Percentiles rank a stretch among this genome's conserved stretches.
Conservation (phyloP, 345 rosid species). For the Aquilaria sinensis region DNA sequence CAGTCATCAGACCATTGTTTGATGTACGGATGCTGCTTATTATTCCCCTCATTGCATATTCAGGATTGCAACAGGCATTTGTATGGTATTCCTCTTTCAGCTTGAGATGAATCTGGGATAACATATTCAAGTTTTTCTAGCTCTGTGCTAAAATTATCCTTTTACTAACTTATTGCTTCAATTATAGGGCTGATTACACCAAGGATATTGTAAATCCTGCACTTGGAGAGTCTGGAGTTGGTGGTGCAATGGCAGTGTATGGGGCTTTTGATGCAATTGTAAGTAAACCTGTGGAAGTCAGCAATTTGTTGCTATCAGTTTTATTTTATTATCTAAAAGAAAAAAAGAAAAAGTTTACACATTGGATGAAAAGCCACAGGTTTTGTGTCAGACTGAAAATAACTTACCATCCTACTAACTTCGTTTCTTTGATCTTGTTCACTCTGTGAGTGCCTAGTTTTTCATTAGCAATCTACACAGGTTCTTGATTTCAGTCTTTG, state of each 20-base stretch:
- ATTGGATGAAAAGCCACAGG: too few species aligned
- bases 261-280: slow-evolving; percentile 90
- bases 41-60: slow-evolving; percentile 81
- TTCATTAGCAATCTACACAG: too few species aligned
- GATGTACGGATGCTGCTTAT: slow-evolving; percentile 69
- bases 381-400: too few species aligned
- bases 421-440: too few species aligned
- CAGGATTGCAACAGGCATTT: slow-evolving; percentile 95
- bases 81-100: slow-evolving; percentile 51
- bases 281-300: slow-evolving; percentile 29
- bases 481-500: too few species aligned
- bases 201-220: slow-evolving; percentile 77
- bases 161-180: background rate
- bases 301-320: background rate
- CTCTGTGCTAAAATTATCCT: background rate
- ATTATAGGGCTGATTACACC: slow-evolving; percentile 82
- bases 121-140: background rate
- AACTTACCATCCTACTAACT: too few species aligned
- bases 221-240: slow-evolving; percentile 82
- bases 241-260: slow-evolving; percentile 87
- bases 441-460: too few species aligned
- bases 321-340: background rate
- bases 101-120: background rate
- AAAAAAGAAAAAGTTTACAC: background rate
- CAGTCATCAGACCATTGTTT: slow-evolving; percentile 61